These are phyloP conservation scores for Tolypocladium capitatum DNA, from an alignment of 2,329 filamentous ascomycete genomes.

Conservation along the genomic window DNA sequence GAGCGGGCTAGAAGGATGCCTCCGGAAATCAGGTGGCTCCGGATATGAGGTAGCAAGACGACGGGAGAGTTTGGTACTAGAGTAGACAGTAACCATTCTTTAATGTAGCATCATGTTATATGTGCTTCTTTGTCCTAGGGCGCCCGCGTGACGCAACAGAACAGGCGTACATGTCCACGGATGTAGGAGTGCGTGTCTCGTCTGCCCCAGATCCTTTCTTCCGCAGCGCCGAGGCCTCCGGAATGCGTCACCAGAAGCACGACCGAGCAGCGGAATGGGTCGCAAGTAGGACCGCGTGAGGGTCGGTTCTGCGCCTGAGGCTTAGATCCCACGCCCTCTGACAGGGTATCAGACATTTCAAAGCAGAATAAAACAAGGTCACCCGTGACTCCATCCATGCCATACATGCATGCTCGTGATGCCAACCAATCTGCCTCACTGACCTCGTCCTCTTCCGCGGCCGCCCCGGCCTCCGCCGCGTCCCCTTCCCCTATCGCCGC, in stretches of 20 bases:
- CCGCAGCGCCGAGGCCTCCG: background rate
- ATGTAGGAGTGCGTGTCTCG: background rate
- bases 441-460: slow-evolving; percentile 20
- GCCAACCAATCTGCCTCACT: slow-evolving; percentile 9
- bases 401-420: background rate
- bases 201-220: background rate
- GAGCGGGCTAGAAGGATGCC: background rate
- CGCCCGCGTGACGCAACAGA: background rate
- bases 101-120: slow-evolving; percentile 1
- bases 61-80: background rate
- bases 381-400: background rate
- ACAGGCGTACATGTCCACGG: background rate
- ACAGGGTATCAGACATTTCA: background rate
- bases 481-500: slow-evolving; percentile 29
- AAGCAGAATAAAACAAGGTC: background rate
- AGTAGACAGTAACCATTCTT: slow-evolving; percentile 1
- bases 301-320: background rate
- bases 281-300: background rate
- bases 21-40: background rate
- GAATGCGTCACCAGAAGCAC: background rate
- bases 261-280: background rate
- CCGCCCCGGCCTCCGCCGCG: slow-evolving; percentile 25
- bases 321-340: background rate
- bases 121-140: background rate
- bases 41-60: background rate